Percentiles rank a stretch among this genome's conserved stretches.
phyloP scores from a whole-genome alignment of 2,329 filamentous ascomycete genomes.

The Sporothrix inflata region DNA sequence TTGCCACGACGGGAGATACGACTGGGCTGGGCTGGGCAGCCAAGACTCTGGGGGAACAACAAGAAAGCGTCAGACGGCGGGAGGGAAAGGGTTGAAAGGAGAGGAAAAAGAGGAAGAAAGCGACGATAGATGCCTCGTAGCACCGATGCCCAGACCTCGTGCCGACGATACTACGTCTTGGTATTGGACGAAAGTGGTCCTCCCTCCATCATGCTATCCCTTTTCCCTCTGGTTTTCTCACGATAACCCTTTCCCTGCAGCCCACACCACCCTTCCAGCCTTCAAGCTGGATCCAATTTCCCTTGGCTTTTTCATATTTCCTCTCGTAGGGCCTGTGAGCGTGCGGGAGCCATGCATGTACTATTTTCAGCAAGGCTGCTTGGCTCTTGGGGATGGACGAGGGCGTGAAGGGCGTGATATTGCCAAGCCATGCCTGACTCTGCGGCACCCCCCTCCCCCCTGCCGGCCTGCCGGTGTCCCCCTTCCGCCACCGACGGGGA shows the following conservation, averaged over 20 bases:
- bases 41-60: constrained; percentile 1
- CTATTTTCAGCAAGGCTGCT: constrained; percentile 6
- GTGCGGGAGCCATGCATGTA: background rate
- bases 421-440: constrained; percentile 5
- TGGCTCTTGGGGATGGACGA: background rate
- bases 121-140: constrained; percentile 6
- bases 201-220: background rate
- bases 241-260: constrained; percentile 3
- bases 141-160: constrained; percentile 4
- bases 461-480: background rate
- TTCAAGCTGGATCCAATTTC: background rate
- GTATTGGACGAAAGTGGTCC: constrained; percentile 6
- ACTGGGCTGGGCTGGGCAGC: background rate
- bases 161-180: constrained; percentile 9
- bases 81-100: background rate
- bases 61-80: background rate
- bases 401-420: background rate
- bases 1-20: background rate
- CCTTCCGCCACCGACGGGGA: constrained; percentile 24
- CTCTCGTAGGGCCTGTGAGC: background rate
- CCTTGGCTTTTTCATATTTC: background rate
- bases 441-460: background rate
- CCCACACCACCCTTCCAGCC: background rate
- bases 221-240: too few relatives aligned
- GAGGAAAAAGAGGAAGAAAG: background rate